phyloP scores from a whole-genome alignment of 2,329 filamentous ascomycete species.

The Colletotrichum orbiculare region DNA sequence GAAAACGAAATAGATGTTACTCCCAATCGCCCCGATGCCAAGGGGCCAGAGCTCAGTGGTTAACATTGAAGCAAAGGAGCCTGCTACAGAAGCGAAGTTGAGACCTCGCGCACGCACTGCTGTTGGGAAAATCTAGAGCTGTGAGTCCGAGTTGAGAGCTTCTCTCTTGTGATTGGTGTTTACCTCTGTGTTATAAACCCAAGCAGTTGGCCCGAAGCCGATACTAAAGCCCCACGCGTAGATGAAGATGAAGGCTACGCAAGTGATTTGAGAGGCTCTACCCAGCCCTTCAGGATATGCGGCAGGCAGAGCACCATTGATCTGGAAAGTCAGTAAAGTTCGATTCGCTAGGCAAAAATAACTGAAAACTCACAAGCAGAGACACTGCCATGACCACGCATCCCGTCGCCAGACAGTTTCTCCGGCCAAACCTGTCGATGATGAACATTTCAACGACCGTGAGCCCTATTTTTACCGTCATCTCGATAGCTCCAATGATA shows the following conservation, averaged over 20 bases:
- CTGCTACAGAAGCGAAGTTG: conserved; percentile 65
- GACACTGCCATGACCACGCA: conserved; percentile 63
- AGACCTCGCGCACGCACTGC: conserved; percentile 66
- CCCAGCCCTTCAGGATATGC: conserved; percentile 62
- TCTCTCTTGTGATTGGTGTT: conserved; percentile 1
- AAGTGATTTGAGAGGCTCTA: conserved; percentile 59
- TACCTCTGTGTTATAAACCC: conserved; percentile 70
- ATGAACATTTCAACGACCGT: conserved; percentile 67
- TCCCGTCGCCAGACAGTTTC: conserved; percentile 59
- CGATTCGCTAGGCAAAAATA: background rate
- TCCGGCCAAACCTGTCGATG: conserved; percentile 64
- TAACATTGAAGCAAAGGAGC: conserved; percentile 65
- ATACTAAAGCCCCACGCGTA: conserved; percentile 69
- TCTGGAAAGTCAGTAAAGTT: conserved; percentile 44
- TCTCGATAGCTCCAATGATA: conserved; percentile 68
- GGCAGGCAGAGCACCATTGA: conserved; percentile 65
- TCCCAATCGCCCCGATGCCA: conserved; percentile 61
- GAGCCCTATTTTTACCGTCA: conserved; percentile 67
- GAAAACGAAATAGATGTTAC: conserved; percentile 68
- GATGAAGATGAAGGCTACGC: conserved; percentile 67
- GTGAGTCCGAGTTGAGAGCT: background rate
- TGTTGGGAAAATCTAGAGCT: conserved; percentile 65
- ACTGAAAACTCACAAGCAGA: conserved; percentile 56
- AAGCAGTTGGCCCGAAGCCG: conserved; percentile 66
- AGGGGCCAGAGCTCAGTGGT: conserved; percentile 67